Percentiles rank a stretch among this genome's conserved stretches.
Conservation (phyloP, 2,329 filamentous ascomycete genomes). For the Beauveria sp. region DNA sequence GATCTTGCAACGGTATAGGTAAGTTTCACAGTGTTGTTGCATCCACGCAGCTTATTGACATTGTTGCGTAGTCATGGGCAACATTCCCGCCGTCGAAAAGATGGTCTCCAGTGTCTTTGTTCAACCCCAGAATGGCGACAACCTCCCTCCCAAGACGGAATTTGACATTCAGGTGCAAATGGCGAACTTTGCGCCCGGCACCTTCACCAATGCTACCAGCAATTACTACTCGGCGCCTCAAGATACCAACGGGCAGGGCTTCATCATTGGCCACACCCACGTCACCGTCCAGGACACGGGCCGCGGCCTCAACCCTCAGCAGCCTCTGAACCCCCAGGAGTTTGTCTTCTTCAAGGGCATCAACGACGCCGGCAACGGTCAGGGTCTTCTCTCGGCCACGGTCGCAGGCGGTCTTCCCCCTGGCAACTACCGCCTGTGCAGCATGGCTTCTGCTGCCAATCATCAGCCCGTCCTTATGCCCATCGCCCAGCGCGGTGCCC, state of each 20-base stretch:
- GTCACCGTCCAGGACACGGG: constrained; percentile 51
- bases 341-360: constrained; percentile 62
- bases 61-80: constrained; percentile 44
- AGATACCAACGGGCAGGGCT: constrained; percentile 37
- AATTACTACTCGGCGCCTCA: constrained; percentile 58
- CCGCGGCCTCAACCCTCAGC: constrained; percentile 38
- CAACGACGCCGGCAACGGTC: constrained; percentile 51
- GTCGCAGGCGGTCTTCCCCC: constrained; percentile 52
- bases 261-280: constrained; percentile 53
- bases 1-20: constrained; percentile 59
- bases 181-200: constrained; percentile 46
- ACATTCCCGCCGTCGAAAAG: constrained; percentile 45
- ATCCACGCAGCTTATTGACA: constrained; percentile 7
- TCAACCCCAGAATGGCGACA: constrained; percentile 44
- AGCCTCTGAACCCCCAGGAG: constrained; percentile 43
- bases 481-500: constrained; percentile 57
- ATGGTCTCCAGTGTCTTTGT: constrained; percentile 52
- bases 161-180: constrained; percentile 49
- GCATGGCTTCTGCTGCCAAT: constrained; percentile 55
- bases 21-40: constrained; percentile 24
- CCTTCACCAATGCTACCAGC: constrained; percentile 51
- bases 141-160: constrained; percentile 37
- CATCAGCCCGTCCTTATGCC: constrained; percentile 61
- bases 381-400: constrained; percentile 43
- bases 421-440: constrained; percentile 59